These are phyloP conservation scores for Calonectria naviculata DNA, from an alignment of 2,329 filamentous ascomycete species.

Conservation along the genomic window DNA sequence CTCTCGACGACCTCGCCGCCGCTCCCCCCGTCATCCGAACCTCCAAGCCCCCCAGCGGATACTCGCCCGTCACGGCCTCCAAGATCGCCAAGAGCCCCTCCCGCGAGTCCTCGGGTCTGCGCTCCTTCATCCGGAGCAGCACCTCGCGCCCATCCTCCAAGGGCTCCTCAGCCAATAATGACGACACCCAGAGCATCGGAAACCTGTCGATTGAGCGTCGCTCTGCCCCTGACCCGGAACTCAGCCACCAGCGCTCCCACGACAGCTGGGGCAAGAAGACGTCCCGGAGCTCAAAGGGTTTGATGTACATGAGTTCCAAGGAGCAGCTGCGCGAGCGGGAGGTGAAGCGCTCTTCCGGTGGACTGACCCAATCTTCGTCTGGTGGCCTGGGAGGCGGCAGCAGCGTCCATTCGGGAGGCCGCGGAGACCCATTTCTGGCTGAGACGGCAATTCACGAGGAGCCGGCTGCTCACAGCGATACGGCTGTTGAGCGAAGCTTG, in stretches of 20 bases:
- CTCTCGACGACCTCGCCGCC: conserved; percentile 70
- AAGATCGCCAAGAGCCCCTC: conserved; percentile 60
- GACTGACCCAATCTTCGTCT: conserved; percentile 32
- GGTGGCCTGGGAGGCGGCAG: conserved; percentile 51
- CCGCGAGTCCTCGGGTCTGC: conserved; percentile 64
- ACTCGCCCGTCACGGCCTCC: conserved; percentile 70
- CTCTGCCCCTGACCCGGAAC: conserved; percentile 57
- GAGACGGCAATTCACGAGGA: conserved; percentile 69
- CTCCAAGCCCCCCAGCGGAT: conserved; percentile 82
- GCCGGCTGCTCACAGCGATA: conserved; percentile 44
- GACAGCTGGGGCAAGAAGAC: conserved; percentile 73
- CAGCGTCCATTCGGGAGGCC: conserved; percentile 49
- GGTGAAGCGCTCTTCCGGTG: conserved; percentile 58
- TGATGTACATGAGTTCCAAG: conserved; percentile 81
- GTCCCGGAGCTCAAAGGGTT: conserved; percentile 63
- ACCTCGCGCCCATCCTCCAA: conserved; percentile 68
- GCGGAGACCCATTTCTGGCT: conserved; percentile 61
- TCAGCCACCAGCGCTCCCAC: conserved; percentile 64
- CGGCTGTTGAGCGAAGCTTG: conserved; percentile 39
- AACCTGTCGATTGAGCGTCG: conserved; percentile 72
- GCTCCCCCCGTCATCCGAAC: conserved; percentile 82
- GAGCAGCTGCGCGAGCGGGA: conserved; percentile 74
- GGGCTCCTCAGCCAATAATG: conserved; percentile 65
- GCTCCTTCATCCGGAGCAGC: conserved; percentile 67
- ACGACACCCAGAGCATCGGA: conserved; percentile 71